Evolutionary conservation across 108 stramenopile genomes (phyloP).

Genomic region (Skeletonema costatum): DNA sequence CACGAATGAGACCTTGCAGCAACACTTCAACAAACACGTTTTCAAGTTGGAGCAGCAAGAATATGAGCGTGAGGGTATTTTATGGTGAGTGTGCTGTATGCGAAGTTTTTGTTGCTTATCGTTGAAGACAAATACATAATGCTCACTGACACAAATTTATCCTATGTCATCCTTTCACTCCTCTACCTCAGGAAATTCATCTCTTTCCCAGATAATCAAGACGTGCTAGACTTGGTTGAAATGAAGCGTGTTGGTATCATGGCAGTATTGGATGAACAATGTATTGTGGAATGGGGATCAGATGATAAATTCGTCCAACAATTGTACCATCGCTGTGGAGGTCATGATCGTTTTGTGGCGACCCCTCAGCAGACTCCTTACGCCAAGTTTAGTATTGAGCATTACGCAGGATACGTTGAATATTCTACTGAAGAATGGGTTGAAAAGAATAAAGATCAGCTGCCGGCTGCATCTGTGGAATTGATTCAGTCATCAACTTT

Average conservation of each 20-base stretch:
- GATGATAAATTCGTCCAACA: slow-evolving; percentile 85
- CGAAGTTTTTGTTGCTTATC: neutral
- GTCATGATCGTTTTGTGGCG: slow-evolving; percentile 59
- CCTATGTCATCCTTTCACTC: slow-evolving; percentile 19
- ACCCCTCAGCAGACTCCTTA: slow-evolving; percentile 56
- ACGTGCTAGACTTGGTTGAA: slow-evolving; percentile 93
- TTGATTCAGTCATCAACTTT: slow-evolving; percentile 66
- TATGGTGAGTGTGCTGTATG: slow-evolving; percentile 50
- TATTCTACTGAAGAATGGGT: slow-evolving; percentile 90
- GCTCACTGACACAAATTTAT: neutral
- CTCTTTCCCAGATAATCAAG: slow-evolving; percentile 92
- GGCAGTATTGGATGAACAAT: slow-evolving; percentile 95
- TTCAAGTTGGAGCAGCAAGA: slow-evolving; percentile 90
- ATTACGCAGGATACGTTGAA: slow-evolving; percentile 94
- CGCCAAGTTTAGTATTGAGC: slow-evolving; percentile 89
- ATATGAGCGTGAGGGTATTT: slow-evolving; percentile 93
- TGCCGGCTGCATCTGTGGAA: slow-evolving; percentile 76
- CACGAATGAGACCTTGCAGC: slow-evolving; percentile 92
- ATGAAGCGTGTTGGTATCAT: slow-evolving; percentile 89
- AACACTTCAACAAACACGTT: slow-evolving; percentile 90
- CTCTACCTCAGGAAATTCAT: slow-evolving; percentile 66
- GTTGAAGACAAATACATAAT: neutral
- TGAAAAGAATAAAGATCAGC: slow-evolving; percentile 86
- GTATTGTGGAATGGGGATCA: slow-evolving; percentile 89
- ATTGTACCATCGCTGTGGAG: slow-evolving; percentile 64